These are phyloP conservation scores for Haplographium delicatum DNA, from an alignment of 495 filamentous ascomycete species.

Conservation along the genomic window DNA sequence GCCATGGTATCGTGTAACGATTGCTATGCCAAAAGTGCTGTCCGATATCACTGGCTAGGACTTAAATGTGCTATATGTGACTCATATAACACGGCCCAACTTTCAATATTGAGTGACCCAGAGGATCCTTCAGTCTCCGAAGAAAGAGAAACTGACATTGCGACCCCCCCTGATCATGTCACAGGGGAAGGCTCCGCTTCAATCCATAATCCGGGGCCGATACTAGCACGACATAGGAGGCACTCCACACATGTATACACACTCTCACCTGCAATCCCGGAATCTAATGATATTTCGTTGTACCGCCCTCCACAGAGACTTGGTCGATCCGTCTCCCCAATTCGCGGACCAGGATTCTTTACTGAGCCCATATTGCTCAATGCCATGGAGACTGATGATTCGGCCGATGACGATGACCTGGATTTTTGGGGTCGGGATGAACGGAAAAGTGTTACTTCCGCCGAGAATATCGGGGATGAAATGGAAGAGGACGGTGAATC, in stretches of 20 bases:
- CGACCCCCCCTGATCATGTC: background rate
- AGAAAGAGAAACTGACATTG: constrained; percentile 13
- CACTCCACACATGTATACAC: constrained; percentile 33
- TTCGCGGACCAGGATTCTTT: constrained; percentile 17
- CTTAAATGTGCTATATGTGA: constrained; percentile 81
- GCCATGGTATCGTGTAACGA: constrained; percentile 91
- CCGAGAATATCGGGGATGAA: constrained; percentile 37
- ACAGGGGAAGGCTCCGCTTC: constrained; percentile 4
- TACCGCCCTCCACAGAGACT: constrained; percentile 28
- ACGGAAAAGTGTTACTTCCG: constrained; percentile 23
- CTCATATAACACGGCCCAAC: constrained; percentile 78
- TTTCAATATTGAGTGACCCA: constrained; percentile 44
- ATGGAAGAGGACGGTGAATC: constrained; percentile 46
- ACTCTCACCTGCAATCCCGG: constrained; percentile 35
- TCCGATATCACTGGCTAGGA: constrained; percentile 91
- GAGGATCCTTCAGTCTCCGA: constrained; percentile 18
- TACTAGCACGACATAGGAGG: constrained; percentile 31
- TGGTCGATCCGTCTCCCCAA: constrained; percentile 35
- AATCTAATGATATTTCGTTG: constrained; percentile 29
- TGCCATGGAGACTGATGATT: constrained; percentile 40
- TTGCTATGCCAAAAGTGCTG: constrained; percentile 78
- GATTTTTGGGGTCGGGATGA: constrained; percentile 57
- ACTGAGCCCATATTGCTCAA: constrained; percentile 1
- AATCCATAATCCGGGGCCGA: constrained; percentile 3
- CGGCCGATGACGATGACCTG: constrained; percentile 46